Conservation (phyloP, 768 basidiomycete species). For the Agrocybe pediades region DNA sequence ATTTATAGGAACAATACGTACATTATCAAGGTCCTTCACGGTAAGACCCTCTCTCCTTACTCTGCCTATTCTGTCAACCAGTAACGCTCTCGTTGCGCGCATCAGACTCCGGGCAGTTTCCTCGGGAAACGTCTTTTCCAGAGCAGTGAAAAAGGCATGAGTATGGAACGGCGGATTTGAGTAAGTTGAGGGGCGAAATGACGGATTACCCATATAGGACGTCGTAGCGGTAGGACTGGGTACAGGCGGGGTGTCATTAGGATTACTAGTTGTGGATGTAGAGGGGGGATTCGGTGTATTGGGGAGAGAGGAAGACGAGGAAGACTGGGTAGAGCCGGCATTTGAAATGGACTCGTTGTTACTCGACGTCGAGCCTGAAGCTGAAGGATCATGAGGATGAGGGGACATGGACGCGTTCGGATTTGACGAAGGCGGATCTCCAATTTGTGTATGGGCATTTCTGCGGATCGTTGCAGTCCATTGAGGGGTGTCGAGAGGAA, state of each 20-base stretch:
- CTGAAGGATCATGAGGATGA: conserved; percentile 23
- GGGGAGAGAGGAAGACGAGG: conserved; percentile 8
- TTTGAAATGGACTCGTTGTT: too few species aligned
- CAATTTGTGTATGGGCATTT: conserved; percentile 1
- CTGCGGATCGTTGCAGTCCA: too few species aligned
- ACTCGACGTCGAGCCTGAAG: conserved; percentile 6
- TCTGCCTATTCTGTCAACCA: conserved; percentile 73
- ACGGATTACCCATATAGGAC: conserved; percentile 17
- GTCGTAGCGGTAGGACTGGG: conserved; percentile 21
- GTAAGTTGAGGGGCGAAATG: conserved; percentile 41
- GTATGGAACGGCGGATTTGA: conserved; percentile 81
- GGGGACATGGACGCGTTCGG: conserved; percentile 16
- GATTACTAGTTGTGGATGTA: conserved; percentile 1
- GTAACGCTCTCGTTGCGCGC: conserved; percentile 79
- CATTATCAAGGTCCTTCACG: conserved; percentile 81
- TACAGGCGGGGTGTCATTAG: conserved; percentile 10
- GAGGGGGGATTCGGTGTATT: conserved; percentile 1
- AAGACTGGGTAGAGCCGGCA: conserved; percentile 15
- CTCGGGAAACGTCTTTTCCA: conserved; percentile 76
- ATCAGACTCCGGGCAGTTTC: conserved; percentile 77
- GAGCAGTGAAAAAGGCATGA: conserved; percentile 68
- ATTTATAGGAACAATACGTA: conserved; percentile 35
- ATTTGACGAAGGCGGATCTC: conserved; percentile 17
- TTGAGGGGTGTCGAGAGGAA: too few species aligned
- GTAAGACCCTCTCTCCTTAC: conserved; percentile 74